Percentiles rank a stretch among this genome's conserved stretches.
These are phyloP conservation scores for Saturnispora besseyi DNA, from an alignment of 805 yeast species.

Conservation along the genomic window DNA sequence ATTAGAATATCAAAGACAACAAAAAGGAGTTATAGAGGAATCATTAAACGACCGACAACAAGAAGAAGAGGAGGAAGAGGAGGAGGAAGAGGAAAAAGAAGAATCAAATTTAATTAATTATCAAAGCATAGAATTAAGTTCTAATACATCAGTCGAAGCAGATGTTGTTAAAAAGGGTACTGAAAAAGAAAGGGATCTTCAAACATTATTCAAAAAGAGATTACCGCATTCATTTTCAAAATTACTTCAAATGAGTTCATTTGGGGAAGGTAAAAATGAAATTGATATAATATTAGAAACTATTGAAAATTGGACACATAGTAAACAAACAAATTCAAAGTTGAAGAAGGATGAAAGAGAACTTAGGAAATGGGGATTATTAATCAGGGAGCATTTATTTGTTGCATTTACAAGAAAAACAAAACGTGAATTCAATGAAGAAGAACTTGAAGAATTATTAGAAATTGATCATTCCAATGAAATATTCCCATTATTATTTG, in stretches of 20 bases:
- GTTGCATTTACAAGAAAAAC: constrained; percentile 21
- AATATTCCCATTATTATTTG: constrained; percentile 26
- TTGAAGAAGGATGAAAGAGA: constrained; percentile 8
- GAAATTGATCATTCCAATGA: constrained; percentile 23
- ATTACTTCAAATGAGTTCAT: constrained; percentile 9
- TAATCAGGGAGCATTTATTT: constrained; percentile 22
- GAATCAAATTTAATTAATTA: neutral
- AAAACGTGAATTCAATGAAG: constrained; percentile 26
- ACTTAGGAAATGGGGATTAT: constrained; percentile 16
- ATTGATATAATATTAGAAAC: constrained; percentile 26
- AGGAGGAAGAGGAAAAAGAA: neutral
- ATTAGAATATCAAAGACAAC: neutral
- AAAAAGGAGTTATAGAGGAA: neutral
- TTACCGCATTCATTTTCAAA: constrained; percentile 9
- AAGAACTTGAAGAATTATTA: constrained; percentile 21
- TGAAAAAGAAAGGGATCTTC: neutral
- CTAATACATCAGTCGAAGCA: neutral
- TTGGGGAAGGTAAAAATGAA: constrained; percentile 20
- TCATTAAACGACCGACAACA: neutral
- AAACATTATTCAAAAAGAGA: constrained; percentile 7
- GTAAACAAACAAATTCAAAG: constrained; percentile 11
- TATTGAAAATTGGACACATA: constrained; percentile 23
- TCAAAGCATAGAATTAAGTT: neutral
- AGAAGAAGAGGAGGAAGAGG: neutral
- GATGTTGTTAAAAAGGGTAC: neutral